Evolutionary conservation across 2,329 filamentous ascomycete species (phyloP), one percentile per base, ranked within the genome.

Genomic region (Eurotiales sp.): DNA sequence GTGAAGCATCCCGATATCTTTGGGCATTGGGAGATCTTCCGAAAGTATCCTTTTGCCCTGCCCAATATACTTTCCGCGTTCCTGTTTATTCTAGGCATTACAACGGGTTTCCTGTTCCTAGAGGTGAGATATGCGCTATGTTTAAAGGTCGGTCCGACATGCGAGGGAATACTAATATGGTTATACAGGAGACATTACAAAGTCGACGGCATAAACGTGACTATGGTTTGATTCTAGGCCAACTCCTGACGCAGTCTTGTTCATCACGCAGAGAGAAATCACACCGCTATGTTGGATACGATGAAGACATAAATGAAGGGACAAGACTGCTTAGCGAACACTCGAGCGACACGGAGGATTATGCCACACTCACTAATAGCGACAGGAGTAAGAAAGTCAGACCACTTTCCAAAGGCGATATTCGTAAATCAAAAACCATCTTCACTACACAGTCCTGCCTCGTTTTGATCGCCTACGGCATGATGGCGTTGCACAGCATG

Each of bases 401-500:
- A 49, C 34, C 15, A 8, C 4, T 52, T 51, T 30, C 27, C 19
- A 37, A 49, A 42, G 32, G 50, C 23, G 45, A 60, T 27, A 59
- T 62, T 44, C 68, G 72, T 8, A 49, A 42, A 15, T 78, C 85
- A 64, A 68, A 66, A 10, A 82, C 90, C 55, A 84, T 93, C 6
- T 85, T 95, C 59, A 86, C 83, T 0, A 76, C 75, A 1, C 89
- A 95, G 67, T 88, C 88, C 0, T 77, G 80, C 27, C 77, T 93
- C 50, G 88, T 91, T 57, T 76, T 97, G 1, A 56, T 88, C 2
- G 79, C 85, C 0, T 96, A 97, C 69, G 86, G 86, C 1, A 77
- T 93, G 45, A 77, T 97, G 15, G 87, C 90, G 0, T 78, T 95
- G 44, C 90, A 96, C 68, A 85, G 83, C 0, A 83, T 95, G 34